Conservation (phyloP, 768 basidiomycete genomes). For the Leccinum rimulosum region DNA sequence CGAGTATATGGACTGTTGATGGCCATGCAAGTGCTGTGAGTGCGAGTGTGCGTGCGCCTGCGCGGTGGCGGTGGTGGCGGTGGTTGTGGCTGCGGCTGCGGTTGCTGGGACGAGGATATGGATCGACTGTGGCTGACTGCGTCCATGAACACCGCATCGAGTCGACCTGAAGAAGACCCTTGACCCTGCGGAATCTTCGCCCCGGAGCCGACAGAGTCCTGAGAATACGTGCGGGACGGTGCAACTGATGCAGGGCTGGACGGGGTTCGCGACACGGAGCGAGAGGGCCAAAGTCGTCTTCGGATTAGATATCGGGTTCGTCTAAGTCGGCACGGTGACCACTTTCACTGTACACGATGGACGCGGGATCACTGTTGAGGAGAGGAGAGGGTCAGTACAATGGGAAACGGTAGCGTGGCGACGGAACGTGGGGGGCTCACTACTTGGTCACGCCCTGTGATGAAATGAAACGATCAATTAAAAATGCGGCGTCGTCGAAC, state of each 20-base stretch:
- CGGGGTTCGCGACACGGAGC: slow-evolving; percentile 34
- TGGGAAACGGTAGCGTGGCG: not conserved
- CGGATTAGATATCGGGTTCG: slow-evolving; percentile 60
- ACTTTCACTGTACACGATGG: slow-evolving; percentile 80
- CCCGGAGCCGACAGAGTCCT: slow-evolving; percentile 35
- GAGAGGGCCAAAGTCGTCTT: slow-evolving; percentile 52
- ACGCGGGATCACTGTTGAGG: slow-evolving; percentile 64
- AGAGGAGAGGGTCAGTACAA: not conserved
- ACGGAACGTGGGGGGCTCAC: too few species aligned
- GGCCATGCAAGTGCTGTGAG: not conserved
- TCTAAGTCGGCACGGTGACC: slow-evolving; percentile 75
- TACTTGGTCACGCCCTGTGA: too few species aligned
- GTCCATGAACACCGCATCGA: slow-evolving; percentile 30
- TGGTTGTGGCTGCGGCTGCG: not conserved
- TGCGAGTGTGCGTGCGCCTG: slow-evolving; percentile 3
- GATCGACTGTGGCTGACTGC: slow-evolving; percentile 27
- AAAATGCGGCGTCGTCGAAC: too few species aligned
- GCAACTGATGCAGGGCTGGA: slow-evolving; percentile 47
- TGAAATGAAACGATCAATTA: too few species aligned
- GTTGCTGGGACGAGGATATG: slow-evolving; percentile 18
- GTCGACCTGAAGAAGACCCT: slow-evolving; percentile 23
- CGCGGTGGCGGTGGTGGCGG: not conserved
- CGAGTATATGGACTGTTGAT: slow-evolving; percentile 19
- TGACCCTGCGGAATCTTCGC: slow-evolving; percentile 18
- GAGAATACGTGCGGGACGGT: slow-evolving; percentile 55